Evolutionary conservation across 441 rosid genomes (phyloP), one percentile per base, ranked within the genome.

Genomic region (Omphalea diandra): DNA sequence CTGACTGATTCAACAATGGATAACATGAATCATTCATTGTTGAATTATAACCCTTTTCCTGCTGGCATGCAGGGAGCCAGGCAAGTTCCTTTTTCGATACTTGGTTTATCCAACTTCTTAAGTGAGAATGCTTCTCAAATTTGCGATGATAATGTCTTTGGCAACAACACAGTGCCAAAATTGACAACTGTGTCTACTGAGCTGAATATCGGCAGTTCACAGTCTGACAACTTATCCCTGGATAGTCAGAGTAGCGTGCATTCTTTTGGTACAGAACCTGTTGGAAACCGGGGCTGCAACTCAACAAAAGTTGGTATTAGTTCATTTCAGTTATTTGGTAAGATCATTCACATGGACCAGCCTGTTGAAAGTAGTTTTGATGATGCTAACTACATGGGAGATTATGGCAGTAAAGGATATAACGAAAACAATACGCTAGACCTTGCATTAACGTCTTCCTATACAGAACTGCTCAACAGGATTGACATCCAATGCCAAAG

Each of bases 21-120:
- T 62, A 77, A 75, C 54, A 65, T 70, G 66, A 85, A 73, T 74
- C 86, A 84, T 14, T 78, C 82, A 53, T 2, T 80, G 81, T 78
- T 84, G 84, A 70, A 79, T 74, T 81, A 80, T 63, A 73, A 83
- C 68, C 76, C 80, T 78, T 85, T 80, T 87, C 97, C 98, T 87
- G 92, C 88, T 85, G 92, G 98, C 98, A 93, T 93, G 90, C 98
- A 93, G 98, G 97, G 98, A 93, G 97, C 97, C 98, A 91, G 98
- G 97, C 98, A 94, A 78, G 79, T 79, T 82, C 78, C 84, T 61
- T 79, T 73, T 75, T 73, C 80, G 65, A 74, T 81, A 49, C 83
- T 64, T 67, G 76, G 83, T 81, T 73, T 81, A 71, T 74, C 77
- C 76, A 79, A 80, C 80, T 80, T 78, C 70, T 61, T 73, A 11